Conservation (phyloP, 495 filamentous ascomycete species). For the Podospora pseudoanserina region DNA sequence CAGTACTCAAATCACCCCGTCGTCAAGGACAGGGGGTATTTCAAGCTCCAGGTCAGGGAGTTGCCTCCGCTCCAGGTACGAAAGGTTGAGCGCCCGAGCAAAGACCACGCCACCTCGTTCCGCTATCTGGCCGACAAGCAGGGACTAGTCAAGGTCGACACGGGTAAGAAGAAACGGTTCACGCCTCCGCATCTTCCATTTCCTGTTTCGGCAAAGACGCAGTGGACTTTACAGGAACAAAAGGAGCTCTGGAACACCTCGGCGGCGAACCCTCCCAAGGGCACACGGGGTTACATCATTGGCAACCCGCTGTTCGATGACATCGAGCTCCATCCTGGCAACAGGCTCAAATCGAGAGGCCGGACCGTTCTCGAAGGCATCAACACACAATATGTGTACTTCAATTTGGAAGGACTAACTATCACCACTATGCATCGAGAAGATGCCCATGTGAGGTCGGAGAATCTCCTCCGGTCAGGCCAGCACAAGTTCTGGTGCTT, state of each 20-base stretch:
- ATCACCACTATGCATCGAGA: slow-evolving; percentile 37
- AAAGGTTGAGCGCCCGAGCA: slow-evolving; percentile 24
- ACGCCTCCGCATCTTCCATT: slow-evolving; percentile 25
- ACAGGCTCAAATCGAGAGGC: slow-evolving; percentile 32
- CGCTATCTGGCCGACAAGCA: slow-evolving; percentile 23
- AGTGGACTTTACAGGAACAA: slow-evolving; percentile 29
- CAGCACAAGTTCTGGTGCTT: slow-evolving; percentile 38
- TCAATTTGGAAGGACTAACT: slow-evolving; percentile 33
- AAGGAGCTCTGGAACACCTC: slow-evolving; percentile 31
- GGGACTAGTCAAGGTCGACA: slow-evolving; percentile 33
- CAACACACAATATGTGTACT: slow-evolving; percentile 36
- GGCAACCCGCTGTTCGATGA: slow-evolving; percentile 35
- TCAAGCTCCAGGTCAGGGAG: slow-evolving; percentile 31
- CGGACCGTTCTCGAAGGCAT: slow-evolving; percentile 28
- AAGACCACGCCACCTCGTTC: slow-evolving; percentile 32
- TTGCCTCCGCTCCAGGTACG: slow-evolving; percentile 25
- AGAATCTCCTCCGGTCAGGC: slow-evolving; percentile 33
- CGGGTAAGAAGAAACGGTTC: slow-evolving; percentile 25
- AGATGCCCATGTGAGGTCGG: slow-evolving; percentile 35
- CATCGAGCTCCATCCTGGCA: slow-evolving; percentile 31
- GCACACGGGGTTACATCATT: slow-evolving; percentile 31
- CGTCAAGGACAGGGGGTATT: slow-evolving; percentile 30
- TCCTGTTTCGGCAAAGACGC: slow-evolving; percentile 18
- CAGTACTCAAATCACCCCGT: slow-evolving; percentile 28
- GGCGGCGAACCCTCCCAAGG: slow-evolving; percentile 27